phyloP scores from a whole-genome alignment of 1,139 yeast species.

The Geotrichum armillariae region DNA sequence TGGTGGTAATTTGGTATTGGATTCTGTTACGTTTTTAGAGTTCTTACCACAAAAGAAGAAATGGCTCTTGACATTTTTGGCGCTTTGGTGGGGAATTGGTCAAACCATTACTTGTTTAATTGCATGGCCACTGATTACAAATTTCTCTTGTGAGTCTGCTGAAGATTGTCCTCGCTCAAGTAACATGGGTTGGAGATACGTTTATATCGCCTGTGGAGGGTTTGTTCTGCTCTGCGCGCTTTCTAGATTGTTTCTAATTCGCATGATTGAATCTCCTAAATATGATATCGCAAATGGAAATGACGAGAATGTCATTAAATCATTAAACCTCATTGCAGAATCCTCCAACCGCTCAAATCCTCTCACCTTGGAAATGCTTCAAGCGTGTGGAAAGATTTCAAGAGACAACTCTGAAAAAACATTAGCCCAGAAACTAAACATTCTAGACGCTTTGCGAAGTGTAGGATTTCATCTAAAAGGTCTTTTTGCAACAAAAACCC shows the following conservation, averaged over 20 bases:
- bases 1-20: slow-evolving; percentile 65
- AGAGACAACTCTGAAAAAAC: slow-evolving; percentile 19
- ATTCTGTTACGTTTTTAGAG: slow-evolving; percentile 60
- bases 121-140: slow-evolving; percentile 58
- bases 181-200: slow-evolving; percentile 64
- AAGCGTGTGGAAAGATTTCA: slow-evolving; percentile 42
- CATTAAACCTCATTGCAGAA: slow-evolving; percentile 29
- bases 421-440: slow-evolving; percentile 12
- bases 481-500: slow-evolving; percentile 44
- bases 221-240: slow-evolving; percentile 52
- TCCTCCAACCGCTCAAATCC: slow-evolving; percentile 29
- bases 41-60: slow-evolving; percentile 55
- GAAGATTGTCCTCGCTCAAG: slow-evolving; percentile 46
- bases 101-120: slow-evolving; percentile 56
- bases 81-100: slow-evolving; percentile 64
- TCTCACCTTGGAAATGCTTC: slow-evolving; percentile 44
- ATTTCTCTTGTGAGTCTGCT: slow-evolving; percentile 46
- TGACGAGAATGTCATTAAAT: slow-evolving; percentile 48
- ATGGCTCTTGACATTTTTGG: slow-evolving; percentile 56
- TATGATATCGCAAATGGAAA: slow-evolving; percentile 52
- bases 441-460: slow-evolving; percentile 5
- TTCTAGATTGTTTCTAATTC: slow-evolving; percentile 48
- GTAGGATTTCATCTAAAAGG: slow-evolving; percentile 26
- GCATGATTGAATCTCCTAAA: slow-evolving; percentile 59
- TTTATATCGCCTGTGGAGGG: slow-evolving; percentile 54